Percentiles rank a stretch among this genome's conserved stretches.
Evolutionary conservation across 2,329 filamentous ascomycete genomes (phyloP).

Genomic region (Alternaria infectoria): DNA sequence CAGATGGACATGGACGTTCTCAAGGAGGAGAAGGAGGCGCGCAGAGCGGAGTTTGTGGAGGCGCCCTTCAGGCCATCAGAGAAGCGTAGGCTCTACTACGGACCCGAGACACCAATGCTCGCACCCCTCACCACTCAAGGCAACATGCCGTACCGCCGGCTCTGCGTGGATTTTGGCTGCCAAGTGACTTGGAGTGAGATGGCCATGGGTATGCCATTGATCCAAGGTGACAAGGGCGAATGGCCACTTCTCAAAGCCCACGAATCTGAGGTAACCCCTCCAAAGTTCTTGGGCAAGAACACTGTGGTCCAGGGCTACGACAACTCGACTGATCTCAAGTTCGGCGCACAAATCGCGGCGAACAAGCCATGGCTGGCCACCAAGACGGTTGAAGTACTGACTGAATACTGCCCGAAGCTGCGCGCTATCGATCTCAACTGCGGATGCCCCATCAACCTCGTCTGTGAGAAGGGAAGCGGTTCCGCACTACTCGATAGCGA

Average conservation of each 20-base stretch:
- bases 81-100: conserved; percentile 93
- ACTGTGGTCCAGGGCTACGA: conserved; percentile 77
- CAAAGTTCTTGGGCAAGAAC: conserved; percentile 65
- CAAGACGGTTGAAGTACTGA: conserved; percentile 84
- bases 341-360: conserved; percentile 90
- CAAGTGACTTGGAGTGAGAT: conserved; percentile 98
- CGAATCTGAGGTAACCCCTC: conserved; percentile 77
- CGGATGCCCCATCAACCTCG: conserved; percentile 93
- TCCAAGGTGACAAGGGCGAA: conserved; percentile 89
- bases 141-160: conserved; percentile 89
- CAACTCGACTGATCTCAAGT: conserved; percentile 81
- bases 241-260: conserved; percentile 97
- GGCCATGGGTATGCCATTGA: conserved; percentile 87
- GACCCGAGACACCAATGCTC: conserved; percentile 88
- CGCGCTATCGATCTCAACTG: conserved; percentile 96
- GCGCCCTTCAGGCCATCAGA: conserved; percentile 89
- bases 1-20: conserved; percentile 37
- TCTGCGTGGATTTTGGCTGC: conserved; percentile 87
- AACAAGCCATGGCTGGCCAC: conserved; percentile 90
- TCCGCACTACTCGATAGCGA: conserved; percentile 89
- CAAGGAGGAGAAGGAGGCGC: conserved; percentile 61
- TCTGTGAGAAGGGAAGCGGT: conserved; percentile 86
- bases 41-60: conserved; percentile 81
- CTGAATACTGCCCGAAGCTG: conserved; percentile 77
- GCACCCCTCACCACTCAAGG: conserved; percentile 96